Evolutionary conservation across 2,329 filamentous ascomycete species (phyloP), one percentile per base, ranked within the genome.

Genomic region (Tolypocladium paradoxum): DNA sequence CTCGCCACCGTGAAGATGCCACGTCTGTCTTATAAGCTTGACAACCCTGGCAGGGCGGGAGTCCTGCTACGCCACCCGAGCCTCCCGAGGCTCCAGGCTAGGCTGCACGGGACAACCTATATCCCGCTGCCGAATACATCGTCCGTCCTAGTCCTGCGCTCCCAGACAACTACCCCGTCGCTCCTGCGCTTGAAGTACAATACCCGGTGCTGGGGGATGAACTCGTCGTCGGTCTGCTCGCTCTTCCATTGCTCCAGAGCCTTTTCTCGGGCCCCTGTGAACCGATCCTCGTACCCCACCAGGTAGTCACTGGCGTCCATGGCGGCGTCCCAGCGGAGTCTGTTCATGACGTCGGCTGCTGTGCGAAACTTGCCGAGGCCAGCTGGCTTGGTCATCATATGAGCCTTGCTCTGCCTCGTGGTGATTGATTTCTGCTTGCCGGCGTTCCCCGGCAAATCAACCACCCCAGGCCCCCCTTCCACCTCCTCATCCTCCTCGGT

Each of bases 161-260:
- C 79, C 81, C 82, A 84, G 4, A 83, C 70, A n/a, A 77, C 64
- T 5, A 62, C 63, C 0, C 71, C 72, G 55, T 80, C 78, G 53
- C 72, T 76, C 62, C 65, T 73, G 12, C 75, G 70, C 64, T 75
- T 80, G 61, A 85, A 84, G 63, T 82, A 84, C 53, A 82, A 62
- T 56, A 85, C 81, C 18, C 82, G 72, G 60, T 84, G 81, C 65
- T 84, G 79, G 7, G 82, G 82, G 53, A 85, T 84, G 60, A 83
- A 85, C 64, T 85, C 82, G 55, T 84, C 80, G 57, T 84, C 77
- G 34, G 81, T 83, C 65, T 79, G 76, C 60, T 84, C 81, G 18
- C 69, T 71, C 68, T 79, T 82, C 82, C 82, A 85, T 33, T 71
- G 67, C 50, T 75, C 75, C 6, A 84, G 65, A 2, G 72, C 62